A percentile compares a stretch with the other conserved stretches of the same genome.
These are phyloP conservation scores for Sporothrix dimorphospora DNA, from an alignment of 2,329 filamentous ascomycete genomes.

Conservation along the genomic window DNA sequence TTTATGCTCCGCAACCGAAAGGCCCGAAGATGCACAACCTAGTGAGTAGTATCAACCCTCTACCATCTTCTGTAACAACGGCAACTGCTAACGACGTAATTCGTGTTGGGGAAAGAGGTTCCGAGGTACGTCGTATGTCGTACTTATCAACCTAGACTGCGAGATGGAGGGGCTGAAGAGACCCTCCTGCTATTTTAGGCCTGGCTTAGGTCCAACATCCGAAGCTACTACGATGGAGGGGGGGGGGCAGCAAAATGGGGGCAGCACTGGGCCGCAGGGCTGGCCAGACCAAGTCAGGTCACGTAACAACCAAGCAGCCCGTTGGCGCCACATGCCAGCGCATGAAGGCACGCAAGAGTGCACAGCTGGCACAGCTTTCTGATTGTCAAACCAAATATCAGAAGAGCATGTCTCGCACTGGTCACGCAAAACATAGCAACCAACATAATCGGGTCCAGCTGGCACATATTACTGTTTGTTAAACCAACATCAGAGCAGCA, in stretches of 20 bases:
- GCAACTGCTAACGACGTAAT: slow-evolving; percentile 5
- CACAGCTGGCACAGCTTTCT: neutral
- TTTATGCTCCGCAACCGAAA: neutral
- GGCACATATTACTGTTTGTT: too few relatives aligned
- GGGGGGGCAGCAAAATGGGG: neutral
- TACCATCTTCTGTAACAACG: neutral
- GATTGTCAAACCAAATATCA: neutral
- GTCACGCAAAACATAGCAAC: neutral
- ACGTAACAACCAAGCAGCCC: neutral
- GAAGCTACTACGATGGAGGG: neutral
- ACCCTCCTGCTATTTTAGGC: slow-evolving; percentile 12
- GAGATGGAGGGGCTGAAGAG: slow-evolving; percentile 19
- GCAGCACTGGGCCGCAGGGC: neutral
- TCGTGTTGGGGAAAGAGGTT: neutral
- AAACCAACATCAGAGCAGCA: neutral
- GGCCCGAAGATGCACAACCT: neutral
- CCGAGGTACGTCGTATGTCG: too few relatives aligned
- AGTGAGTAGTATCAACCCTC: neutral
- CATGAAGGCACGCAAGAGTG: neutral
- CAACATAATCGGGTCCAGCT: neutral
- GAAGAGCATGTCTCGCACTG: neutral
- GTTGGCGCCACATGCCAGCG: slow-evolving; percentile 17
- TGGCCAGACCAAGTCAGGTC: neutral
- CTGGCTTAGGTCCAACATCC: slow-evolving; percentile 8
- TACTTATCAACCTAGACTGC: too few relatives aligned